phyloP scores from a whole-genome alignment of 306 rosid species.

The Vachellia pachyceras region DNA sequence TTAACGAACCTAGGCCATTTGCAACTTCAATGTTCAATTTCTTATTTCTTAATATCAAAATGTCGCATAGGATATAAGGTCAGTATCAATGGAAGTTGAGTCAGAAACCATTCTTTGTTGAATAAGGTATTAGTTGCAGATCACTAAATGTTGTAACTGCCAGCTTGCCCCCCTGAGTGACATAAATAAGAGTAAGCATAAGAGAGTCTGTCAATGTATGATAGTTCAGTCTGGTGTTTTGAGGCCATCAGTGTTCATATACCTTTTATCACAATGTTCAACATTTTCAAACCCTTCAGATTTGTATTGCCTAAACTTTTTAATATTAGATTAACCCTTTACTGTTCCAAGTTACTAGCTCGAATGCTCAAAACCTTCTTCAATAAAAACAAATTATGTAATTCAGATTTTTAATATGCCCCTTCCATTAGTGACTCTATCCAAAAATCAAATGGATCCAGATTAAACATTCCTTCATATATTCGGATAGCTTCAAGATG shows the following conservation, averaged over 20 bases:
- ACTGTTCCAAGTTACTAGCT: neutral
- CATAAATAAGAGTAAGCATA: neutral
- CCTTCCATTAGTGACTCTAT: neutral
- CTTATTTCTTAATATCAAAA: neutral
- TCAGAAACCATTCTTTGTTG: neutral
- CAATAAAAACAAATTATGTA: neutral
- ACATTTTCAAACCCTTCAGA: neutral
- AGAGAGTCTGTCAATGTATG: neutral
- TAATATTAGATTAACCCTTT: neutral
- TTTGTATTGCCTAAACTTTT: neutral
- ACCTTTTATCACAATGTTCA: neutral
- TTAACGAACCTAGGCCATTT: neutral
- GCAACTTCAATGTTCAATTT: slow-evolving; percentile 2
- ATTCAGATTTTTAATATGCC: neutral
- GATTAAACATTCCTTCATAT: neutral
- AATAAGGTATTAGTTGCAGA: neutral
- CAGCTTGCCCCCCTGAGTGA: neutral
- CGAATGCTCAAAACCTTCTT: neutral
- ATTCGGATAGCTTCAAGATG: neutral
- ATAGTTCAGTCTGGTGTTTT: neutral
- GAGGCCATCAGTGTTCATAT: neutral
- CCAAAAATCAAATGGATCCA: neutral
- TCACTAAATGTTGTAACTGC: neutral
- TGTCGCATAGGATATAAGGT: neutral
- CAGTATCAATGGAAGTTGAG: neutral